Evolutionary conservation across 208 protist genomes (phyloP), one percentile per base, ranked within the genome.

Genomic region (Histomonas meleagridis): DNA sequence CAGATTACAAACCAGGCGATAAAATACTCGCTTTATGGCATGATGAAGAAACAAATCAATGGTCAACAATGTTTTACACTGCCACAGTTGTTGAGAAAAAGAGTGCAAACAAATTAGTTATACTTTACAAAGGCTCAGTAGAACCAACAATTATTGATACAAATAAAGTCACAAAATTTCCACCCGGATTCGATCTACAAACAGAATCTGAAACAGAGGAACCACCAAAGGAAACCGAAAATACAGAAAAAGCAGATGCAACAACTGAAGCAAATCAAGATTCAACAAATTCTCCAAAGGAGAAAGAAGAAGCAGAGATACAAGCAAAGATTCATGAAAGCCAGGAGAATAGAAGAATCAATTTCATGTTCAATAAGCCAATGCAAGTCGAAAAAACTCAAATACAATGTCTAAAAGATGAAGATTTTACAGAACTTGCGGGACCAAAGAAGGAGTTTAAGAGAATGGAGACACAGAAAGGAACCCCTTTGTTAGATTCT

Each of bases 41-140:
- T 81, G 70, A 81, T 51, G 70, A 32, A 51, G 35, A 4, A 81
- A 43, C 26, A 4, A 81, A 81, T 21, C 40, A 81, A 51, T 81
- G 70, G 70, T 81, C 70, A 48, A 81, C 70, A 51, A 81, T 81
- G 70, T 81, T 81, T 51, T 81, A 81, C 18, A 43, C 21, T 46
- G 70, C 70, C 7, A 43, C 48, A 81, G 70, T 81, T 51, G 40
- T 51, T 32, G 70, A 81, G 4, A 23, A 16, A n/a, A 81, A 32
- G 23, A 32, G 51, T 51, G 40, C 60, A 65, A 65, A 65, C 3
- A 65, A 4, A 32, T 1, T 81, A 0, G 3, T 23, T 2, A 1
- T 81, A 32, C 26, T 16, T 23, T 81, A 81, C 43, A 51, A 1
- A 9, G 40, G 43, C 48, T 38, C 70, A 1, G 7, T 32, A 3